phyloP scores from a whole-genome alignment of 2,329 filamentous ascomycete genomes.

The Nothomitra cinnamomea region DNA sequence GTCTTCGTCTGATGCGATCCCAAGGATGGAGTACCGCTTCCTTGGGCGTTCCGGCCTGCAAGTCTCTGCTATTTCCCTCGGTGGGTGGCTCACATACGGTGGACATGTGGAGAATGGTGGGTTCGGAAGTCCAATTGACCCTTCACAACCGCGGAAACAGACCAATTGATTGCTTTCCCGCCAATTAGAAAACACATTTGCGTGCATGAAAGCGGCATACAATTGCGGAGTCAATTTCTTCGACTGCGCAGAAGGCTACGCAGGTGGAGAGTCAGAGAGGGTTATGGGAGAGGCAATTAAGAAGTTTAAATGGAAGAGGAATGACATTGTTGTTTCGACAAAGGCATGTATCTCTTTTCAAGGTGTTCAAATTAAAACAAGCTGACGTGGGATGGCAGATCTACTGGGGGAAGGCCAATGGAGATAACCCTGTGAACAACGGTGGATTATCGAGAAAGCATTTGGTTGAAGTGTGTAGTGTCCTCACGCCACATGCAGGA shows the following conservation, averaged over 20 bases:
- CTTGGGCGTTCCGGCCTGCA: slow-evolving; percentile 56
- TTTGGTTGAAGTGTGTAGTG: slow-evolving; percentile 35
- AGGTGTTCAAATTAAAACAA: not conserved
- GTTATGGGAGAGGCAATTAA: slow-evolving; percentile 40
- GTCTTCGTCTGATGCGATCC: slow-evolving; percentile 17
- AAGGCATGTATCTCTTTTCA: slow-evolving; percentile 24
- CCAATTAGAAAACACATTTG: slow-evolving; percentile 41
- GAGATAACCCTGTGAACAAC: slow-evolving; percentile 48
- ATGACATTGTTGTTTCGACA: slow-evolving; percentile 39
- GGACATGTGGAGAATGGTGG: slow-evolving; percentile 52
- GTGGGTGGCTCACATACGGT: slow-evolving; percentile 58
- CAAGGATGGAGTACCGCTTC: slow-evolving; percentile 52
- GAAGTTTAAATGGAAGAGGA: slow-evolving; percentile 39
- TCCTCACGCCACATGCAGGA: too few species aligned
- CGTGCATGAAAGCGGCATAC: slow-evolving; percentile 36
- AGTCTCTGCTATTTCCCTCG: slow-evolving; percentile 56
- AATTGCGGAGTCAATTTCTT: slow-evolving; percentile 44
- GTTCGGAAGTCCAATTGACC: slow-evolving; percentile 9
- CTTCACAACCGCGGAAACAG: not conserved
- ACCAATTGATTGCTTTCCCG: not conserved
- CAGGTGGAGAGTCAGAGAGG: slow-evolving; percentile 14
- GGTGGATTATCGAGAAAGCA: slow-evolving; percentile 51
- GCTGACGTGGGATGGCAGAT: slow-evolving; percentile 26
- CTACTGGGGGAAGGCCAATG: slow-evolving; percentile 45
- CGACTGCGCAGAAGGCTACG: slow-evolving; percentile 33